Base-by-base conservation (phyloP, 2,329 filamentous ascomycete species). In the Tolypocladium ovalisporum region DNA sequence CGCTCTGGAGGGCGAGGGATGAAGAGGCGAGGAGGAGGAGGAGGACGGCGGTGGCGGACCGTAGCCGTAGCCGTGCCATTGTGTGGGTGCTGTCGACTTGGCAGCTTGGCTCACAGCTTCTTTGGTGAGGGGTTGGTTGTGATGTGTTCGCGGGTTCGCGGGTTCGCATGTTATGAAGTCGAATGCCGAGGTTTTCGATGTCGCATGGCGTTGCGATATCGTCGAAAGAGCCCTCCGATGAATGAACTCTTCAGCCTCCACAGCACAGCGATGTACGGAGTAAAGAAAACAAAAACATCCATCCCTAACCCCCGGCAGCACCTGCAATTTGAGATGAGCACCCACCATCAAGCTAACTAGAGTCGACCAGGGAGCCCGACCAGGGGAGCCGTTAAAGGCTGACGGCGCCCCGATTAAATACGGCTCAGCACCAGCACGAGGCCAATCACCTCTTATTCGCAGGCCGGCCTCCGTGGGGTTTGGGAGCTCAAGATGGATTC, bases 41-140 rank as follows among this genome's bases (percentile, higher is more conserved):
- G 63, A 74, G 57, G 57, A 9, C 9, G 47, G 73, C 51, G 35
- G 47, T 4, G 47, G 73, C 51, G 35, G 47, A 19, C 57, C 57
- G 62, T 29, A 58, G 47, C 58, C 65, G 65, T 56, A 62, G 59
- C 34, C 63, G 61, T 59, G 64, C 63, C 68, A 70, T 70, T 57
- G n/a, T 59, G 32, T 47, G 8, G 24, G 35, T 15, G 8, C 9
- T 15, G 29, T 12, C 10, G 35, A 6, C 36, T 19, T 40, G 8
- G 29, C 47, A 13, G 47, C 19, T n/a, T 32, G 42, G 42, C 42
- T 47, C 42, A 4, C 9, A 19, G 7, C 6, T 6, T 5, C 22
- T 24, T 39, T 39, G 37, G 37, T 19, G 19, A 15, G 42, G 7
- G 24, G 44, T 19, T 2, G 15, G 15, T 49, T 17, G 42, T 17